Conservation (phyloP, 192 early-diverging fungal species). For the Coemansia sp. region DNA sequence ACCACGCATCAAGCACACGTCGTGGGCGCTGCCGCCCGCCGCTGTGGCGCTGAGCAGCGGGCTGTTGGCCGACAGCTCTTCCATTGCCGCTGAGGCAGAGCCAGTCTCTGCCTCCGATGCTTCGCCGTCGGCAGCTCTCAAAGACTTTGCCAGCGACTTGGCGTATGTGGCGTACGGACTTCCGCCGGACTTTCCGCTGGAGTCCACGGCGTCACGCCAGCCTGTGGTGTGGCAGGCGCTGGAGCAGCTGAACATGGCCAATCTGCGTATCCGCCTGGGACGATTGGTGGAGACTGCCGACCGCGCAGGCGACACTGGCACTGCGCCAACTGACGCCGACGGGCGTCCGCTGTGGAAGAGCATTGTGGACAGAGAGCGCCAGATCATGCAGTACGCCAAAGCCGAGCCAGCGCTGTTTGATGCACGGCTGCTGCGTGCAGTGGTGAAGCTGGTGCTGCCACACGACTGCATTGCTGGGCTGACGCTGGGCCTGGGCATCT, state of each 20-base stretch:
- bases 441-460: conserved; percentile 52
- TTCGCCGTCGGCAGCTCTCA: conserved; percentile 13
- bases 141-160: conserved; percentile 27
- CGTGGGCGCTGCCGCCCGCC: conserved; percentile 48
- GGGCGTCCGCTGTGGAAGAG: conserved; percentile 38
- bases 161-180: conserved; percentile 39
- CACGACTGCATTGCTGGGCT: conserved; percentile 55
- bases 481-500: conserved; percentile 45
- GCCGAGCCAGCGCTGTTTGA: conserved; percentile 41
- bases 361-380: conserved; percentile 29
- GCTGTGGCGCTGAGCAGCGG: conserved; percentile 12
- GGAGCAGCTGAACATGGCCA: conserved; percentile 45
- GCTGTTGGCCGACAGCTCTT: conserved; percentile 12
- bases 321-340: conserved; percentile 11
- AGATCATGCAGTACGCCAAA: conserved; percentile 38
- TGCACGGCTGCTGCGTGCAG: conserved; percentile 31
- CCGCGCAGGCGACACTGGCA: conserved; percentile 5
- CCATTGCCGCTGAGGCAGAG: neutral
- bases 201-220: conserved; percentile 31
- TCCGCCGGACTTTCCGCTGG: conserved; percentile 49
- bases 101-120: neutral
- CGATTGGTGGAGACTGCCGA: conserved; percentile 11
- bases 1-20: conserved; percentile 18
- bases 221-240: conserved; percentile 47
- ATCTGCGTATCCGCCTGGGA: conserved; percentile 35